Percentiles rank a stretch among this genome's conserved stretches.
Evolutionary conservation across 164 flowering plant species (phyloP).

Genomic region (Umbilicus rupestris): DNA sequence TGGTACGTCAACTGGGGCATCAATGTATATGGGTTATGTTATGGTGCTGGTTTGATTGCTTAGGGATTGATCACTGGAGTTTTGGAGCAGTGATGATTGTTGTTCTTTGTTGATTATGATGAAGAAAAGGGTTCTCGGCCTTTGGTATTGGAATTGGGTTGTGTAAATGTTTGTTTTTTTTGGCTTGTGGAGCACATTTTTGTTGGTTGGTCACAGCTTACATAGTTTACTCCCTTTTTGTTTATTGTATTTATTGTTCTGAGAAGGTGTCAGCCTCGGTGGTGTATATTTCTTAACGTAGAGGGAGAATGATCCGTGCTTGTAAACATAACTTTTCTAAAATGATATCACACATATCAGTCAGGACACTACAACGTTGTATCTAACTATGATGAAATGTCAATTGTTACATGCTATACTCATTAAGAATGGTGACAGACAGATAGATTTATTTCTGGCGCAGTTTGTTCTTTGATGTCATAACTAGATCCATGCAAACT

Average conservation of each 20-base stretch:
- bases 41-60: too few species aligned
- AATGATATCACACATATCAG: background rate
- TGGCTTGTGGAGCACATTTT: background rate
- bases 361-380: too few species aligned
- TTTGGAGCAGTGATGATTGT: background rate
- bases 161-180: background rate
- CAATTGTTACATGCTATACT: too few species aligned
- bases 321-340: background rate
- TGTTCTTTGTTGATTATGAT: background rate
- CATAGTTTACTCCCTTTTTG: too few species aligned
- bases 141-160: background rate
- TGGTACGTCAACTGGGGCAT: constrained; percentile 21
- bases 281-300: background rate
- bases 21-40: too few species aligned
- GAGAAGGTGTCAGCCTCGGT: background rate
- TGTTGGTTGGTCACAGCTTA: background rate
- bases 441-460: background rate
- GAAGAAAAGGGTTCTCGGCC: background rate
- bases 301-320: background rate
- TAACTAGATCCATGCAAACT: background rate
- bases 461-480: background rate
- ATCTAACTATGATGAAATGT: too few species aligned
- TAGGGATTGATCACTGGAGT: too few species aligned
- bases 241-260: too few species aligned
- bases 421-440: too few species aligned